Conservation (phyloP, 2,329 filamentous ascomycete species). For the Microsporum audouinii region DNA sequence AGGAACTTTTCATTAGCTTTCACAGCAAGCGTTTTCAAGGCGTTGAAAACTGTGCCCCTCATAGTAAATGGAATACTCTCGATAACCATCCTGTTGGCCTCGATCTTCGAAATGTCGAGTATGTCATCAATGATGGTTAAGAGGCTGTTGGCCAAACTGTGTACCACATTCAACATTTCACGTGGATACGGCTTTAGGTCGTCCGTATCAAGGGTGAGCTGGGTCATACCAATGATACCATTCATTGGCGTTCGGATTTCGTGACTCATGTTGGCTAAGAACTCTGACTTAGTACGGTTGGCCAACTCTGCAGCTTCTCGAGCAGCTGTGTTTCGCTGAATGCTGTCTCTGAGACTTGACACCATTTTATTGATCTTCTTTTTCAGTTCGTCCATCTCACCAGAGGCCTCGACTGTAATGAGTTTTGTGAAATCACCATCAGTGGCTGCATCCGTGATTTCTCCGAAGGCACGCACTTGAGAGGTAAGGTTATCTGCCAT, state of each 20-base stretch:
- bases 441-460: constrained; percentile 95
- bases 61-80: constrained; percentile 95
- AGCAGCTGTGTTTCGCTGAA: constrained; percentile 90
- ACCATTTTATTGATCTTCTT: constrained; percentile 99
- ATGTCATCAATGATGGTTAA: constrained; percentile 89
- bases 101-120: constrained; percentile 62
- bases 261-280: constrained; percentile 97
- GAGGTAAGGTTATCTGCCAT: constrained; percentile 83
- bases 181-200: constrained; percentile 89
- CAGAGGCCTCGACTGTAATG: constrained; percentile 92
- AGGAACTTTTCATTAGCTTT: constrained; percentile 94
- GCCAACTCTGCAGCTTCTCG: constrained; percentile 92
- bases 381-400: constrained; percentile 98
- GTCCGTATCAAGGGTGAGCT: constrained; percentile 88
- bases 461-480: constrained; percentile 93
- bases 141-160: constrained; percentile 89
- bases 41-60: constrained; percentile 90
- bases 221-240: constrained; percentile 96
- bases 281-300: constrained; percentile 97
- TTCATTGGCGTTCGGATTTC: constrained; percentile 97
- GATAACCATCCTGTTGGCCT: constrained; percentile 95
- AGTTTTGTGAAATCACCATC: constrained; percentile 95
- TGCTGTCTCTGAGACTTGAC: constrained; percentile 85
- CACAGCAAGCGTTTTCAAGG: constrained; percentile 89
- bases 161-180: constrained; percentile 97